These are phyloP conservation scores for Xylaria venustula DNA, from an alignment of 495 filamentous ascomycete species.

Conservation along the genomic window DNA sequence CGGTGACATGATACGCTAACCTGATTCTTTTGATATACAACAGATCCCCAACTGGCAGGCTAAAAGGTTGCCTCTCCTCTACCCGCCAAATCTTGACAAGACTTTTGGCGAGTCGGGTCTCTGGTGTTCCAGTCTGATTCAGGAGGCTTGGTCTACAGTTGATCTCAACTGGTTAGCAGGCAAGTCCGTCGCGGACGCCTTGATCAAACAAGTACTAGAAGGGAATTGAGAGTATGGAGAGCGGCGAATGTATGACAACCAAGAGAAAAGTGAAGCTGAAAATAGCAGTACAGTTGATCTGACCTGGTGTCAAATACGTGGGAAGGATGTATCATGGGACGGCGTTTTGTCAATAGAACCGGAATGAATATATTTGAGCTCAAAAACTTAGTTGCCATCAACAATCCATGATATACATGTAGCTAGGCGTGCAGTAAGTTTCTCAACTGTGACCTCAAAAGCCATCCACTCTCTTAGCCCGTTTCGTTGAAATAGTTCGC, in stretches of 20 bases:
- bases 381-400: too few species aligned
- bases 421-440: too few species aligned
- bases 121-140: neutral
- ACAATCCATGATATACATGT: too few species aligned
- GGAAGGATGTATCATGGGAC: too few species aligned
- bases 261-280: too few species aligned
- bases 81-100: neutral
- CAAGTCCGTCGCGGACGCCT: neutral
- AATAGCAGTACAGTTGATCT: too few species aligned
- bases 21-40: neutral
- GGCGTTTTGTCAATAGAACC: too few species aligned
- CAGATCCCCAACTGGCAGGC: neutral
- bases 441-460: too few species aligned
- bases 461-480: conserved; percentile 16
- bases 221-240: neutral
- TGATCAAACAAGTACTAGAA: neutral
- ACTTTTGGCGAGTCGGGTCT: neutral
- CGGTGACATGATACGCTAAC: neutral
- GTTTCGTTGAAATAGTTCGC: conserved; percentile 46
- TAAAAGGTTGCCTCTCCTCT: neutral
- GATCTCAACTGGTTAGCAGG: neutral
- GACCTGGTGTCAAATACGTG: too few species aligned
- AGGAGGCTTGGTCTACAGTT: neutral
- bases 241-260: too few species aligned
- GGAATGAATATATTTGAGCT: too few species aligned